Evolutionary conservation across 805 yeast genomes (phyloP).

Genomic region (Ogataea wickerhamii): DNA sequence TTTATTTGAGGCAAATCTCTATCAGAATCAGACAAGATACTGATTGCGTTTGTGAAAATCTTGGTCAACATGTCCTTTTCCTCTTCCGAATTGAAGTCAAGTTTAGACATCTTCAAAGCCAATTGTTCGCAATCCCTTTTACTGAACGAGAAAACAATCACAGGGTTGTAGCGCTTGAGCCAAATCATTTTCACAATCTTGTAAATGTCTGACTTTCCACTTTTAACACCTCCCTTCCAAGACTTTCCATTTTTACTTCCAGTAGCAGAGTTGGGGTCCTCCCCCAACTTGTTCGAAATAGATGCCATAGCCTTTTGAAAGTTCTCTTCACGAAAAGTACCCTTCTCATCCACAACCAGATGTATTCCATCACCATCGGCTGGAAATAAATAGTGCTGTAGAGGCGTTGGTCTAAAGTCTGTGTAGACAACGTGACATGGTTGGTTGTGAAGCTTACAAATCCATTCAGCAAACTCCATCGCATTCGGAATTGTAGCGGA

Average conservation of each 20-base stretch:
- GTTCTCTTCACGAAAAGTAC: conserved; percentile 93
- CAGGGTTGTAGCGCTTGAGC: conserved; percentile 95
- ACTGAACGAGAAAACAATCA: conserved; percentile 96
- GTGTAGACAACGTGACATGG: conserved; percentile 99
- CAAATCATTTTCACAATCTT: conserved; percentile 98
- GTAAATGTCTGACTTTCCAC: conserved; percentile 74
- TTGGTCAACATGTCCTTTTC: conserved; percentile 89
- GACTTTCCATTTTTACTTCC: conserved; percentile 62
- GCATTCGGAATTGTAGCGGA: conserved; percentile 98
- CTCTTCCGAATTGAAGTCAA: conserved; percentile 90
- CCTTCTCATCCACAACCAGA: conserved; percentile 95
- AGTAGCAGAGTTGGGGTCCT: conserved; percentile 65
- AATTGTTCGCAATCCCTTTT: conserved; percentile 94
- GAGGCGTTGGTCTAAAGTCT: conserved; percentile 97
- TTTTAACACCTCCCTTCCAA: conserved; percentile 77
- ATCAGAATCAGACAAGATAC: conserved; percentile 83
- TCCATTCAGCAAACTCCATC: conserved; percentile 98
- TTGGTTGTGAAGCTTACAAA: conserved; percentile 88
- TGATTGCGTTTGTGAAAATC: conserved; percentile 87
- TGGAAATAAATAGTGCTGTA: conserved; percentile 96
- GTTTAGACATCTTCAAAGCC: conserved; percentile 92
- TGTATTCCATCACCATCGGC: conserved; percentile 99
- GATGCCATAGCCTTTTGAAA: conserved; percentile 98
- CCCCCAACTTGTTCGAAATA: conserved; percentile 77
- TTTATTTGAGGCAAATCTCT: conserved; percentile 92